Base-by-base conservation (phyloP, 768 basidiomycete species). In the Infundibulicybe gibba region DNA sequence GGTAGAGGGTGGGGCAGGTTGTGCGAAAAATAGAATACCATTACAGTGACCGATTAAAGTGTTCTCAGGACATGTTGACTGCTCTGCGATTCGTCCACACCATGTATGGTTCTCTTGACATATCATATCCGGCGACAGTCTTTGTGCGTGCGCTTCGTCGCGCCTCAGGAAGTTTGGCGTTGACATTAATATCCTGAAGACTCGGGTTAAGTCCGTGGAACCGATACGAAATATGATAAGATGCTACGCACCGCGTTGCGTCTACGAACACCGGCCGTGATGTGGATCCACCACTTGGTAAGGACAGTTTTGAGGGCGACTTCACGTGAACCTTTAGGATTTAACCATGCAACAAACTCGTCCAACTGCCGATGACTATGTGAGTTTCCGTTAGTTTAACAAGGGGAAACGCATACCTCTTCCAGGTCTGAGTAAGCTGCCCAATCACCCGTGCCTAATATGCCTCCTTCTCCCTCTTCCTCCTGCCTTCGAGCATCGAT, bases 301-400 rank as follows among this genome's bases (percentile, higher is more conserved):
- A 99, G 68, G 1, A 77, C 68, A 41, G 83, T 81, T 67, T 87
- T 90, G 38, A 94, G 72, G 25, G 84, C 83, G 35, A 86, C 69
- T 65, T 99, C 95, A 45, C 95, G 83, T 45, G 86, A 80, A 3
- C 97, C 95, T 69, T 93, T 94, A 30, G 84, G 75, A 61, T 95
- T 97, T 14, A 99, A 72, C 94, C 95, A 99, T 4, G 82, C 76
- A 25, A 91, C 64, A 58, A 90, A 89, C 47, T 85, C 81, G 32
- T 91, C 86, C 45, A 95, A 65, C 94, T 97, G 61, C 17, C 33
- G 52, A 51, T 38, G 31, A 44, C 51, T 17, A 55, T 51, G 47
- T 45, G 48, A 47, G 30, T 21, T 8, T 34, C 13, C 40, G 42
- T 25, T 38, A 45, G 12, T 11, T 32, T 43, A 38, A 25, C 45